phyloP scores from a whole-genome alignment of 768 basidiomycete species.

The Calocera viscosa region DNA sequence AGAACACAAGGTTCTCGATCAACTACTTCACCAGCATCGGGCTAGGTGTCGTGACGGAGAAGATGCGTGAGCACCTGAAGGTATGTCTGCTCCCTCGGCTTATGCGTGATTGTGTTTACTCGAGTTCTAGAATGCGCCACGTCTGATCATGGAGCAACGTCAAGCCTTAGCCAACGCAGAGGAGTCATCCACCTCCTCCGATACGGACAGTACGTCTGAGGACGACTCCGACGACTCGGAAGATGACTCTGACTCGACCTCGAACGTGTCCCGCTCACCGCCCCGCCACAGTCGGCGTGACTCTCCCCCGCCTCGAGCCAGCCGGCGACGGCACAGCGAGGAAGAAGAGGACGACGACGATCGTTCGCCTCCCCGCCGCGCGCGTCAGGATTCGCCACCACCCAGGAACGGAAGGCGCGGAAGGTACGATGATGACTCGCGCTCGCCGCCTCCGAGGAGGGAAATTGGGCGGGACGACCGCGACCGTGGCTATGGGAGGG shows the following conservation, averaged over 20 bases:
- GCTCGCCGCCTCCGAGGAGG: neutral
- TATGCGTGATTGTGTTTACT: neutral
- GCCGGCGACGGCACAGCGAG: neutral
- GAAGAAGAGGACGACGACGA: neutral
- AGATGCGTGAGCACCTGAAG: slow-evolving; percentile 93
- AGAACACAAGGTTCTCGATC: slow-evolving; percentile 91
- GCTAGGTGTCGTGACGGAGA: slow-evolving; percentile 79
- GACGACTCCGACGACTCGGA: slow-evolving; percentile 27
- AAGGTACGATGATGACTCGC: neutral
- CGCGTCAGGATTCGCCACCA: neutral
- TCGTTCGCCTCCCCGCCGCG: neutral
- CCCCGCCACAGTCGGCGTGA: slow-evolving; percentile 16
- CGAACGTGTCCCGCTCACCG: slow-evolving; percentile 26
- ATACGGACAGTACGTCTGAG: slow-evolving; percentile 17
- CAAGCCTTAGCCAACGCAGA: slow-evolving; percentile 71
- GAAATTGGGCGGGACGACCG: neutral
- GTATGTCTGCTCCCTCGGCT: slow-evolving; percentile 32
- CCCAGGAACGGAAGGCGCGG: neutral
- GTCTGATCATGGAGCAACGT: slow-evolving; percentile 86
- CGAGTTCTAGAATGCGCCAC: slow-evolving; percentile 70
- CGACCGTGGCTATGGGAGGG: neutral
- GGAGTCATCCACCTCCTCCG: slow-evolving; percentile 31
- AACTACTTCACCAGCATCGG: slow-evolving; percentile 97
- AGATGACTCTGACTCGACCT: too few species aligned
- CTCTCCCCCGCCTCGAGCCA: neutral